Conservation (phyloP, 768 basidiomycete species). For the Lentinus brumalis region DNA sequence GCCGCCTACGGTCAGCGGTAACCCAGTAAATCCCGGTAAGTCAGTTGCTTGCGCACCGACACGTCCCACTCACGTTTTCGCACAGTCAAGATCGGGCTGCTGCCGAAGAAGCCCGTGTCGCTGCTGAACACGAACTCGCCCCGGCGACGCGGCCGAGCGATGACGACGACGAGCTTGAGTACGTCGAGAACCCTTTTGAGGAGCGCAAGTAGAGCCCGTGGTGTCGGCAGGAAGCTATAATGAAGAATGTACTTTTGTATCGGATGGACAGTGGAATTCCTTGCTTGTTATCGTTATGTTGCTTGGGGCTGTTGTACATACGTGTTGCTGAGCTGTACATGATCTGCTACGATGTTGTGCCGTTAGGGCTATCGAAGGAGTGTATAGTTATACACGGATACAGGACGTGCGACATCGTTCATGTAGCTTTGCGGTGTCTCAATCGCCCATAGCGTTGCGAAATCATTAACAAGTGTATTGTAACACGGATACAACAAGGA, state of each 20-base stretch:
- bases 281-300: neutral
- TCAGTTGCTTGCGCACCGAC: neutral
- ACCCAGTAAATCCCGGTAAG: constrained; percentile 30
- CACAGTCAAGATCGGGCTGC: constrained; percentile 65
- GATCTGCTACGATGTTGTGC: too few relatives aligned
- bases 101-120: constrained; percentile 76
- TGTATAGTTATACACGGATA: too few relatives aligned
- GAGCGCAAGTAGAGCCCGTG: constrained; percentile 38
- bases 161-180: constrained; percentile 64
- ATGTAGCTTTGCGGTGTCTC: too few relatives aligned
- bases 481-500: too few relatives aligned
- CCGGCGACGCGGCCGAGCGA: constrained; percentile 34
- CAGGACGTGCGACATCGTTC: too few relatives aligned
- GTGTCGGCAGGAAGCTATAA: too few relatives aligned
- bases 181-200: constrained; percentile 76
- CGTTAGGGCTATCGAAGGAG: too few relatives aligned
- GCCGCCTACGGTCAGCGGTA: constrained; percentile 24
- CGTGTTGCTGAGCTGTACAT: too few relatives aligned
- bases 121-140: constrained; percentile 40
- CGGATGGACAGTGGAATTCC: neutral
- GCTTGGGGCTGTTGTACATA: neutral
- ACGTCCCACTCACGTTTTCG: neutral
- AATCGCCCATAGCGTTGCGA: too few relatives aligned
- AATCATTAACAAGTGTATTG: too few relatives aligned
- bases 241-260: neutral